Conservation (phyloP, 108 stramenopile species). For the Fistulifera pelliculosa region DNA sequence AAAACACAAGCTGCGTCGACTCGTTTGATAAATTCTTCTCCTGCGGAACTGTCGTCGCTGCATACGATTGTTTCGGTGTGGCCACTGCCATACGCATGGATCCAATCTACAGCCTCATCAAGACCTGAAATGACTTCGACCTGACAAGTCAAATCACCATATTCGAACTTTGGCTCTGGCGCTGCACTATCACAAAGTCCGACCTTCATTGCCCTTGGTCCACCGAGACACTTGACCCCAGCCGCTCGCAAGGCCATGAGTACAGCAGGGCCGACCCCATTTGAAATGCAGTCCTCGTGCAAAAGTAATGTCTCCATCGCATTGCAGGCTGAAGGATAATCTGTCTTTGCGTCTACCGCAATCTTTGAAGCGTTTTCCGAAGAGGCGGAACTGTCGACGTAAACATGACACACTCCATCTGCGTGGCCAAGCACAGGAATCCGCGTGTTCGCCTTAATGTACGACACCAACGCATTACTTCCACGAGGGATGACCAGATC, state of each 20-base stretch:
- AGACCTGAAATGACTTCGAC: slow-evolving; percentile 88
- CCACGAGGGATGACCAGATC: slow-evolving; percentile 99
- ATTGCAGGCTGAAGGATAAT: slow-evolving; percentile 99
- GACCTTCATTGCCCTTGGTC: slow-evolving; percentile 67
- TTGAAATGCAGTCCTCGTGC: slow-evolving; percentile 65
- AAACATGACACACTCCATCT: slow-evolving; percentile 98
- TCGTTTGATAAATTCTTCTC: slow-evolving; percentile 79
- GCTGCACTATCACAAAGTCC: slow-evolving; percentile 68
- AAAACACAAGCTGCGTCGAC: slow-evolving; percentile 97
- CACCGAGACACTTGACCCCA: slow-evolving; percentile 85
- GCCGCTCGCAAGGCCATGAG: slow-evolving; percentile 72
- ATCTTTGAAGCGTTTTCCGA: slow-evolving; percentile 48
- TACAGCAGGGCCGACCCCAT: slow-evolving; percentile 55
- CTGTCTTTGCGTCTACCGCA: slow-evolving; percentile 91
- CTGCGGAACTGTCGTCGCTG: slow-evolving; percentile 66
- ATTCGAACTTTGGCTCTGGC: slow-evolving; percentile 78
- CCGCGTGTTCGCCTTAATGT: slow-evolving; percentile 84
- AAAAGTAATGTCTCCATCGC: slow-evolving; percentile 95
- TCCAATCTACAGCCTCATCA: slow-evolving; percentile 91
- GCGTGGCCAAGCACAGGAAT: slow-evolving; percentile 99
- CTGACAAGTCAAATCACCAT: slow-evolving; percentile 87
- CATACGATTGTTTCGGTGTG: slow-evolving; percentile 96
- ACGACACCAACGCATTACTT: slow-evolving; percentile 78
- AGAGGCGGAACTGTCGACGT: slow-evolving; percentile 83
- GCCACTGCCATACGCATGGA: slow-evolving; percentile 85